Evolutionary conservation across 202 grass and related monocot genomes (phyloP).

Genomic region (Setaria italica): DNA sequence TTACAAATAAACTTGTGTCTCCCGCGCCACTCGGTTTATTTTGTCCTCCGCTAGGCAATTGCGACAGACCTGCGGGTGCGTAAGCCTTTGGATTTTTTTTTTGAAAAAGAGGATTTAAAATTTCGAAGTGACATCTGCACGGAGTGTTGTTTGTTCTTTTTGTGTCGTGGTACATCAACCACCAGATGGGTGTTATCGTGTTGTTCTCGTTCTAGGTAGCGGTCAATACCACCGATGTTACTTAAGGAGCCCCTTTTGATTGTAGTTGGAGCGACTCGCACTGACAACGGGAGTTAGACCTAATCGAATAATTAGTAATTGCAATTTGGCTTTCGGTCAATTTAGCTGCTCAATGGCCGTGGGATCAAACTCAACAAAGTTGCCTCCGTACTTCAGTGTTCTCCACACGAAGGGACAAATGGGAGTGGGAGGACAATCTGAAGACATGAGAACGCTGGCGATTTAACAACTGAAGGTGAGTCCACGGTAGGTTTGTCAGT

Average conservation of each 20-base stretch:
- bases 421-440: neutral
- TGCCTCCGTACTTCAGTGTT: neutral
- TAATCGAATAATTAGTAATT: conserved; percentile 25
- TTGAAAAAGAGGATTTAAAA: neutral
- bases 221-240: neutral
- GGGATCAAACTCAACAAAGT: neutral
- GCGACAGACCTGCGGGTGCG: too few relatives aligned
- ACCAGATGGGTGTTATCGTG: neutral
- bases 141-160: neutral
- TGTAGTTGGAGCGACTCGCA: neutral
- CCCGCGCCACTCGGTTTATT: too few relatives aligned
- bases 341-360: neutral
- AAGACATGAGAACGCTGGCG: neutral
- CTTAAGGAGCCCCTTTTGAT: neutral
- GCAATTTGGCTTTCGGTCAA: neutral
- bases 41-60: too few relatives aligned
- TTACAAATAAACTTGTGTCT: neutral
- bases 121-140: neutral
- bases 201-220: conserved; percentile 13
- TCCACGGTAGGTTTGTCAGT: neutral
- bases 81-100: too few relatives aligned
- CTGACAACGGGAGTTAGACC: neutral
- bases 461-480: neutral
- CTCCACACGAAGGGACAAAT: neutral
- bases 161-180: neutral